phyloP scores from a whole-genome alignment of 768 basidiomycete genomes.

The Hemileccinum rubropunctum region DNA sequence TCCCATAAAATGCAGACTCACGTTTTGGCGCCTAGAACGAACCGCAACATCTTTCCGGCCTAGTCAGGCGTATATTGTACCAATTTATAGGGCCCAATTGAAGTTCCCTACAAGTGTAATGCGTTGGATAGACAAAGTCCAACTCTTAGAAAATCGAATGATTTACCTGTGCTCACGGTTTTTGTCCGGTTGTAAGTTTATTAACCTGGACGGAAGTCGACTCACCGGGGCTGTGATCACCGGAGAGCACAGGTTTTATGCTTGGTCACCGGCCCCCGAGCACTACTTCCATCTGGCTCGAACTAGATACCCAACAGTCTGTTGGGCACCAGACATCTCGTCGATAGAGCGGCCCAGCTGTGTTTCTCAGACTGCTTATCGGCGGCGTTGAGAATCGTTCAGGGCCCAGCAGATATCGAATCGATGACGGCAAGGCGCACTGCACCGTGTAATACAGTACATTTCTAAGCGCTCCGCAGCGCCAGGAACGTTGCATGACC shows the following conservation, averaged over 20 bases:
- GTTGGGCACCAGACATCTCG: too few relatives aligned
- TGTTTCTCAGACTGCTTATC: too few relatives aligned
- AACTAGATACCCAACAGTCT: too few relatives aligned
- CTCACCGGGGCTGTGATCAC: not conserved
- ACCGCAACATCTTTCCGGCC: conserved; percentile 76
- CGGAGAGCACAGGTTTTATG: not conserved
- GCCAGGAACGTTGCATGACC: not conserved
- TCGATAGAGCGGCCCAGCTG: too few relatives aligned
- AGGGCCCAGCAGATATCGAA: too few relatives aligned
- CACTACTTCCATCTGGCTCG: too few relatives aligned
- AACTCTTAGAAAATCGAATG: not conserved
- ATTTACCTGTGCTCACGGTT: not conserved
- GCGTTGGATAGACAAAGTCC: not conserved
- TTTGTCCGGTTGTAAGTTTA: not conserved
- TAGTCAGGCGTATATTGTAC: conserved; percentile 79
- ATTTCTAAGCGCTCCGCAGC: not conserved
- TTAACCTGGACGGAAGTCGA: too few relatives aligned
- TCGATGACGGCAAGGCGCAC: too few relatives aligned
- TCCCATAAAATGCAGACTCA: conserved; percentile 1
- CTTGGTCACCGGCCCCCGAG: too few relatives aligned
- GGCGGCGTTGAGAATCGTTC: too few relatives aligned
- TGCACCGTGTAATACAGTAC: not conserved
- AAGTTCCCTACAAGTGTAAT: not conserved
- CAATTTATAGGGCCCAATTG: conserved; percentile 89
- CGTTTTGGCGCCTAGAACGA: conserved; percentile 43